Conservation (phyloP, 768 basidiomycete species). For the Hypholoma fasciculare region DNA sequence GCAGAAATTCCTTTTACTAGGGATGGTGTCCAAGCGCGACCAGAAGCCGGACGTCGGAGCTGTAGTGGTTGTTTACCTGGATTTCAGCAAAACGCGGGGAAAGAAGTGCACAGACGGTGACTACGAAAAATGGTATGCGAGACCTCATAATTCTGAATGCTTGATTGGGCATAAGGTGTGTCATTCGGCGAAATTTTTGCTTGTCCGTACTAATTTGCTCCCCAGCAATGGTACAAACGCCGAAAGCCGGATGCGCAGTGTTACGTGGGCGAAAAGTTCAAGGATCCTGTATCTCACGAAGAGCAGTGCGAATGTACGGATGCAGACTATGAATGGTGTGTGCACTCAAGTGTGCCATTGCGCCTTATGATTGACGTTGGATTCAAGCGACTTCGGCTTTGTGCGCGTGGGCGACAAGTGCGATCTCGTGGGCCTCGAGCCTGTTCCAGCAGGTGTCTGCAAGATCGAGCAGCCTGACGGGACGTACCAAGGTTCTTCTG, state of each 20-base stretch:
- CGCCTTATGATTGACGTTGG: conserved; percentile 2
- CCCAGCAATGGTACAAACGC: conserved; percentile 90
- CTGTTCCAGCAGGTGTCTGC: conserved; percentile 78
- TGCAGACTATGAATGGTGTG: conserved; percentile 91
- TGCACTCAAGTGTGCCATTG: neutral
- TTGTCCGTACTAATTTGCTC: neutral
- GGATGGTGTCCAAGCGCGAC: conserved; percentile 66
- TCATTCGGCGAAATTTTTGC: neutral
- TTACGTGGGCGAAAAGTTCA: conserved; percentile 88
- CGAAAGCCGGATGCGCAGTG: conserved; percentile 84
- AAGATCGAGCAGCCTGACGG: conserved; percentile 44
- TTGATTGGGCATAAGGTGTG: conserved; percentile 92
- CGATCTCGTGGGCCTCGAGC: conserved; percentile 85
- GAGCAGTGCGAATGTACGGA: conserved; percentile 83
- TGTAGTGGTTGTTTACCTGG: conserved; percentile 76
- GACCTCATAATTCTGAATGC: conserved; percentile 67
- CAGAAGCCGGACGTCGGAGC: conserved; percentile 51
- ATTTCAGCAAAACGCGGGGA: conserved; percentile 71
- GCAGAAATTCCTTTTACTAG: conserved; percentile 92
- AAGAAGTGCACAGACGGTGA: conserved; percentile 72
- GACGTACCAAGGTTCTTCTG: conserved; percentile 85
- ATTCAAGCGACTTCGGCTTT: conserved; percentile 83
- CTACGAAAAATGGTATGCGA: conserved; percentile 88
- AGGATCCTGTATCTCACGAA: conserved; percentile 81
- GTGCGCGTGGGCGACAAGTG: conserved; percentile 74